A percentile compares a stretch with the other conserved stretches of the same genome.
Evolutionary conservation across 257 asterid species (phyloP).

Genomic region (Linderniella brevidens): DNA sequence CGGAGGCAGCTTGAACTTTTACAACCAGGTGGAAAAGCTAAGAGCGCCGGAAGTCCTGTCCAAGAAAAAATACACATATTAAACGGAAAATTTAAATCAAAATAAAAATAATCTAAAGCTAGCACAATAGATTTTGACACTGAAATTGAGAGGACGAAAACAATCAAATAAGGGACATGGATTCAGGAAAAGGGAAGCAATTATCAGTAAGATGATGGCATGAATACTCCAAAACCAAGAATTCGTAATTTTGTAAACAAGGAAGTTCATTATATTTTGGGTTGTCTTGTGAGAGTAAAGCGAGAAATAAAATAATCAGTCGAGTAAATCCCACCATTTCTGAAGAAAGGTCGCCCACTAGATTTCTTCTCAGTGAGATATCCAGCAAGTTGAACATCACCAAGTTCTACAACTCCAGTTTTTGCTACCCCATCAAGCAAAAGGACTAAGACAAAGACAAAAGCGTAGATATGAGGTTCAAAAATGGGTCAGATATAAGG

Average conservation of each 20-base stretch:
- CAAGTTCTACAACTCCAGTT: slow-evolving; percentile 70
- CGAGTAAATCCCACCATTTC: slow-evolving; percentile 43
- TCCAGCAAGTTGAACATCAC: slow-evolving; percentile 50
- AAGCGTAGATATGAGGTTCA: not conserved
- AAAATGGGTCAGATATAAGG: slow-evolving; percentile 4
- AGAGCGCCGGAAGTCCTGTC: slow-evolving; percentile 71
- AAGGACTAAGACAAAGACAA: slow-evolving; percentile 27
- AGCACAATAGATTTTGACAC: not conserved
- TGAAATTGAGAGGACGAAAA: too few species aligned
- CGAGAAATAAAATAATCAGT: too few species aligned
- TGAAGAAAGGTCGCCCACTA: slow-evolving; percentile 63
- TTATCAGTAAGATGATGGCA: too few species aligned
- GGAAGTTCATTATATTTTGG: too few species aligned
- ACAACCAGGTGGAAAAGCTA: slow-evolving; percentile 92
- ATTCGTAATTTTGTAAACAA: too few species aligned
- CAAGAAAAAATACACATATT: slow-evolving; percentile 8
- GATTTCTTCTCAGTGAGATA: slow-evolving; percentile 77
- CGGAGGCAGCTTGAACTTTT: slow-evolving; percentile 49
- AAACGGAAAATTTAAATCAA: too few species aligned
- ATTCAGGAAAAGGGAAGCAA: too few species aligned
- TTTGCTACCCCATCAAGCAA: slow-evolving; percentile 71
- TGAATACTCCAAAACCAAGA: too few species aligned
- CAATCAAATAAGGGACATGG: too few species aligned
- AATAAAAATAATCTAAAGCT: slow-evolving; percentile 6
- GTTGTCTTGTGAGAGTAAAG: too few species aligned